These are phyloP conservation scores for Pythium pectinolyticum DNA, from an alignment of 352 stramenopile species.

Conservation along the genomic window DNA sequence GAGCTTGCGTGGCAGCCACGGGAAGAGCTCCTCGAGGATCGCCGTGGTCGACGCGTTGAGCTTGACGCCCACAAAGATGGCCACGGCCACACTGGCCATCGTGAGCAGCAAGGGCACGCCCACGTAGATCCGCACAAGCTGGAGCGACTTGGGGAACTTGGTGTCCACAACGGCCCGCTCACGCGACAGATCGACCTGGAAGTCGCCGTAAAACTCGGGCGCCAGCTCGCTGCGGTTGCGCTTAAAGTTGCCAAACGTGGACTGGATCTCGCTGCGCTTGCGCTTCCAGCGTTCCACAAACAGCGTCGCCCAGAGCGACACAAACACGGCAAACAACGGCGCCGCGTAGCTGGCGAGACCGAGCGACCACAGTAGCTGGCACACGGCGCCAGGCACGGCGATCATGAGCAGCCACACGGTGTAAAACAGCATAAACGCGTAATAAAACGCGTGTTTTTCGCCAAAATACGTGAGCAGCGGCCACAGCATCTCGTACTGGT, in stretches of 20 bases:
- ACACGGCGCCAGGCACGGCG: slow-evolving; percentile 44
- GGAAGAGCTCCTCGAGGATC: slow-evolving; percentile 30
- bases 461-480: slow-evolving; percentile 79
- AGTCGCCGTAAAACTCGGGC: slow-evolving; percentile 69
- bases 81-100: slow-evolving; percentile 51
- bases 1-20: slow-evolving; percentile 42
- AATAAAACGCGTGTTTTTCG: slow-evolving; percentile 82
- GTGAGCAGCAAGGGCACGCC: slow-evolving; percentile 54
- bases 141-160: slow-evolving; percentile 59
- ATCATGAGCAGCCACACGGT: slow-evolving; percentile 67
- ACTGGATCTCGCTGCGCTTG: slow-evolving; percentile 77
- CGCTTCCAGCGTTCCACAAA: slow-evolving; percentile 91
- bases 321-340: slow-evolving; percentile 66
- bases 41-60: slow-evolving; percentile 33
- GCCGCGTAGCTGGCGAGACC: slow-evolving; percentile 35
- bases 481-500: slow-evolving; percentile 83
- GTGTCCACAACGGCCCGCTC: slow-evolving; percentile 49
- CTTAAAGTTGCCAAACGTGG: slow-evolving; percentile 77
- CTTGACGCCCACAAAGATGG: slow-evolving; percentile 62
- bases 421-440: slow-evolving; percentile 76
- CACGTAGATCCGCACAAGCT: slow-evolving; percentile 58
- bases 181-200: slow-evolving; percentile 53
- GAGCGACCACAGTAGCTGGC: slow-evolving; percentile 47
- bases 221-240: slow-evolving; percentile 54
- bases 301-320: slow-evolving; percentile 84